Conservation (phyloP, 148 eudicot species). For the Mesembryanthemum crystallinum region DNA sequence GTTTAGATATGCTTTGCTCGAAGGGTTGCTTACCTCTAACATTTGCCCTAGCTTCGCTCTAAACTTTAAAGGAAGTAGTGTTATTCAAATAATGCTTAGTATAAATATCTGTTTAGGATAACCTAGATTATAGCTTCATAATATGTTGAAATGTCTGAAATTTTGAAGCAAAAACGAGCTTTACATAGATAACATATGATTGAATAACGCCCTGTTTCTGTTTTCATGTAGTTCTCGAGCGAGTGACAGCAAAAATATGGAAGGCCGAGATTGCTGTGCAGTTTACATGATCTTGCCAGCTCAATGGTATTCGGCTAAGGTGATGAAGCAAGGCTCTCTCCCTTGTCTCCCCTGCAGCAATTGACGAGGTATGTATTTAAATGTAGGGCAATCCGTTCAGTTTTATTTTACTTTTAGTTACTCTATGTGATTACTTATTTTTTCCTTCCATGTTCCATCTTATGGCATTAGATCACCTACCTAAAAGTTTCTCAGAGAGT, state of each 20-base stretch:
- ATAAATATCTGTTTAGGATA: too few relatives aligned
- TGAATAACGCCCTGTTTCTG: background rate
- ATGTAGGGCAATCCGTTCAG: background rate
- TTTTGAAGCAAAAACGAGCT: too few relatives aligned
- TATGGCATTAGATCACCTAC: background rate
- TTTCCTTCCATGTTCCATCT: background rate
- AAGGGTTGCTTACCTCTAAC: too few relatives aligned
- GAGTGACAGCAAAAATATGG: background rate
- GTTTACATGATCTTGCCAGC: background rate
- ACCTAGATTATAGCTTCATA: too few relatives aligned
- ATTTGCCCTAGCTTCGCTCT: too few relatives aligned
- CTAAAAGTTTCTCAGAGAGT: background rate
- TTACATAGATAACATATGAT: too few relatives aligned
- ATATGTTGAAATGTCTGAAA: too few relatives aligned
- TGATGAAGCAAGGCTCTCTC: background rate
- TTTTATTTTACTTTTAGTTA: background rate
- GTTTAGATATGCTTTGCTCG: too few relatives aligned
- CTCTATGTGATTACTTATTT: background rate
- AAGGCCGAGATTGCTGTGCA: background rate
- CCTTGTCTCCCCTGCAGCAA: background rate
- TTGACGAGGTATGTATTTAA: conserved; percentile 6
- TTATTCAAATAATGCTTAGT: too few relatives aligned
- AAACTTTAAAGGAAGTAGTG: too few relatives aligned
- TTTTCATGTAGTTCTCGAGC: background rate
- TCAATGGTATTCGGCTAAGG: background rate